phyloP scores from a whole-genome alignment of 306 rosid species.

The Prunus kanzakura region DNA sequence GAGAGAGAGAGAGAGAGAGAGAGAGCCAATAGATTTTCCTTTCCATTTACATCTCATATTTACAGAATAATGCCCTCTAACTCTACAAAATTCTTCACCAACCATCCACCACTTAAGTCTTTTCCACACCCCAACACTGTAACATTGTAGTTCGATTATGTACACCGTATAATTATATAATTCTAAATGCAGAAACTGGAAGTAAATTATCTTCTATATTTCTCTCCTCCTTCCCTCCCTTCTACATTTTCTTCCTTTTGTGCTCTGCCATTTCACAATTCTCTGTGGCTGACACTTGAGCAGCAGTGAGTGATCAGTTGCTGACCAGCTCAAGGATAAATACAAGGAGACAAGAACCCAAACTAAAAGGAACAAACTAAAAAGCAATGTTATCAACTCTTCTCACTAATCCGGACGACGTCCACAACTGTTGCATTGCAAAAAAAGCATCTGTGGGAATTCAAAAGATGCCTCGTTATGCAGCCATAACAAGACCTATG shows the following conservation, averaged over 20 bases:
- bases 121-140: constrained; percentile 6
- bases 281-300: constrained; percentile 5
- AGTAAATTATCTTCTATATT: constrained; percentile 2
- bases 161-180: constrained; percentile 2
- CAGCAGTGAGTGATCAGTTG: constrained; percentile 1
- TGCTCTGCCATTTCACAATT: constrained; percentile 22
- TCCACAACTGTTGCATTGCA: constrained; percentile 78
- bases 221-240: not conserved
- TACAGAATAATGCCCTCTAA: constrained; percentile 62
- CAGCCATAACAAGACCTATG: constrained; percentile 92
- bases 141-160: constrained; percentile 2
- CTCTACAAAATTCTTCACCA: constrained; percentile 65
- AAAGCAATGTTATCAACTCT: constrained; percentile 30
- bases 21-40: constrained; percentile 34
- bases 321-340: constrained; percentile 20
- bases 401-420: constrained; percentile 46
- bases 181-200: constrained; percentile 4
- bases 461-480: constrained; percentile 92
- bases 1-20: constrained; percentile 20
- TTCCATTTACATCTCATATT: constrained; percentile 81
- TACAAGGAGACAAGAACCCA: not conserved
- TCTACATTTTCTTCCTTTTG: not conserved
- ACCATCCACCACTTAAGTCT: constrained; percentile 24
- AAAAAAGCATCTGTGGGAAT: constrained; percentile 96
- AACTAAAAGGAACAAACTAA: not conserved